Evolutionary conservation across 139 green algal species (phyloP).

Genomic region (Gonium pectorale): DNA sequence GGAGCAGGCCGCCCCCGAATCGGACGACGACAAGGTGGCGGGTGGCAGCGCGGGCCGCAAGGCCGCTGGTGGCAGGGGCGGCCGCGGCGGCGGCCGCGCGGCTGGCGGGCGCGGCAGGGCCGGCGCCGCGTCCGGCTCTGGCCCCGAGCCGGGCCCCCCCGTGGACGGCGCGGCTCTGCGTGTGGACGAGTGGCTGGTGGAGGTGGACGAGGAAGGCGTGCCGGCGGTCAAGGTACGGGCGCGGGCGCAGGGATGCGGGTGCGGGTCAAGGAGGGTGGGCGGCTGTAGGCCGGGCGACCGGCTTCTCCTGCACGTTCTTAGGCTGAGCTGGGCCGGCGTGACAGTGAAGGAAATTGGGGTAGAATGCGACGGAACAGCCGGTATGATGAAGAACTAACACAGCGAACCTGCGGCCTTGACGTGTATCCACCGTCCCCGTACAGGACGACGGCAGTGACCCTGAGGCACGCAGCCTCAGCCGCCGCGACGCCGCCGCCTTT

Average conservation of each 20-base stretch:
- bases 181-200: conserved; percentile 76
- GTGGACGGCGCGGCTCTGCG: conserved; percentile 78
- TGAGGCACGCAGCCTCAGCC: conserved; percentile 52
- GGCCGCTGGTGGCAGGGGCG: background rate
- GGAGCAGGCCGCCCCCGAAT: conserved; percentile 11
- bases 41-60: background rate
- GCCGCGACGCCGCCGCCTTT: conserved; percentile 78
- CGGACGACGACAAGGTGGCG: conserved; percentile 22
- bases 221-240: conserved; percentile 35
- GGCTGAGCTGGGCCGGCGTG: too few relatives aligned
- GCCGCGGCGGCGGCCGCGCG: conserved; percentile 27
- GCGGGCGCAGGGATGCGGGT: too few relatives aligned
- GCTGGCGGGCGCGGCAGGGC: background rate
- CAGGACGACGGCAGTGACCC: conserved; percentile 30
- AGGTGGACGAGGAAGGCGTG: conserved; percentile 59
- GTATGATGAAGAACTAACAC: too few relatives aligned
- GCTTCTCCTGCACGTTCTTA: too few relatives aligned
- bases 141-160: conserved; percentile 62
- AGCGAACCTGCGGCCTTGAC: too few relatives aligned
- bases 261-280: too few relatives aligned
- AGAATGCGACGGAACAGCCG: too few relatives aligned
- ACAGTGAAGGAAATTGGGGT: too few relatives aligned
- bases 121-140: background rate
- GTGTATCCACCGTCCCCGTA: background rate
- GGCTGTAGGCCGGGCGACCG: too few relatives aligned